phyloP scores from a whole-genome alignment of 2,329 filamentous ascomycete genomes.

The Paracamarosporium sp. region DNA sequence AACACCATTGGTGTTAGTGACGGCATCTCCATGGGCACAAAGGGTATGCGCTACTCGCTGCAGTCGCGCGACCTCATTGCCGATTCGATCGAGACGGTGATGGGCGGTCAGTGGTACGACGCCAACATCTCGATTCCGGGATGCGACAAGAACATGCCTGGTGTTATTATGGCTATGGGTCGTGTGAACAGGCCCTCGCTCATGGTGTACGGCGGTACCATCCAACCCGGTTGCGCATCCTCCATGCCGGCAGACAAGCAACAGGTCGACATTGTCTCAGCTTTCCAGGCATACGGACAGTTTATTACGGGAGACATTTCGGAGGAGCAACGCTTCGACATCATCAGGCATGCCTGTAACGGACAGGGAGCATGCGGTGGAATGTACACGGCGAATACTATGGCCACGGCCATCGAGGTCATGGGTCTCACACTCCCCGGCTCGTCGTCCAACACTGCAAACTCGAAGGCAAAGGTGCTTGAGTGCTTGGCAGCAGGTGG shows the following conservation, averaged over 20 bases:
- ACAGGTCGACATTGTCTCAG: conserved; percentile 91
- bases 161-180: conserved; percentile 78
- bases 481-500: conserved; percentile 58
- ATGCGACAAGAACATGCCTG: conserved; percentile 98
- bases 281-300: conserved; percentile 97
- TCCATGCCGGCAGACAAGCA: conserved; percentile 68
- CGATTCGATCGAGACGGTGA: conserved; percentile 98
- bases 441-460: conserved; percentile 59
- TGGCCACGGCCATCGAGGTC: conserved; percentile 58
- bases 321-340: conserved; percentile 91
- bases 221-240: conserved; percentile 85
- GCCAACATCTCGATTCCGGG: conserved; percentile 95
- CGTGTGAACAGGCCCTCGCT: conserved; percentile 91
- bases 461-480: conserved; percentile 58
- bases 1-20: conserved; percentile 99
- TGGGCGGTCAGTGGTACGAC: conserved; percentile 99
- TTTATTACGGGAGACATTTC: conserved; percentile 90
- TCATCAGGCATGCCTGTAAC: conserved; percentile 90
- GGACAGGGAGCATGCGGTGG: conserved; percentile 84
- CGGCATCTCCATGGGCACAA: conserved; percentile 97
- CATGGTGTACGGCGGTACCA: conserved; percentile 98
- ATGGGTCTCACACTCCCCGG: conserved; percentile 60
- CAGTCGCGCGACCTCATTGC: conserved; percentile 97
- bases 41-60: conserved; percentile 93
- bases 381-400: conserved; percentile 68